Evolutionary conservation across 2,329 filamentous ascomycete genomes (phyloP).

Genomic region (Ophiognomonia clavigignenti-juglandacearum): DNA sequence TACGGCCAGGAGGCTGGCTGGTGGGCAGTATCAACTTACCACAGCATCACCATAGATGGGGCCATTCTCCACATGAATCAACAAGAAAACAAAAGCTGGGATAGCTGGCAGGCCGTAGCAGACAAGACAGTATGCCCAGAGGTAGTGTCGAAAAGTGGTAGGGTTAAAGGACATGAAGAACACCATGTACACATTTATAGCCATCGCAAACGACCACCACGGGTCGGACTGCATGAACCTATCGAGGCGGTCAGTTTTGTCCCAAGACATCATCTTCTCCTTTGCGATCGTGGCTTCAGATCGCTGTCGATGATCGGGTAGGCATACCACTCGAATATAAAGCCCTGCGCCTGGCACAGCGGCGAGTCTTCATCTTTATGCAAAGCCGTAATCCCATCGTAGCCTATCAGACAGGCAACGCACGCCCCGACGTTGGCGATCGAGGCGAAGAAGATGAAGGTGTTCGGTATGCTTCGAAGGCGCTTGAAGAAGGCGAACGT

Average conservation of each 20-base stretch:
- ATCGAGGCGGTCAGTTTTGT: neutral
- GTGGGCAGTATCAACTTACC: constrained; percentile 29
- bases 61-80: constrained; percentile 39
- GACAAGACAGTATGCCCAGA: constrained; percentile 64
- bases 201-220: constrained; percentile 78
- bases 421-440: constrained; percentile 56
- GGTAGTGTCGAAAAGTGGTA: constrained; percentile 66
- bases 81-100: constrained; percentile 61
- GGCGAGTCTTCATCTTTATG: constrained; percentile 34
- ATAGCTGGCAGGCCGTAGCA: constrained; percentile 70
- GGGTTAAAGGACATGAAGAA: constrained; percentile 57
- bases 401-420: constrained; percentile 66
- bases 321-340: constrained; percentile 63
- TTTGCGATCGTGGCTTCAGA: too few relatives aligned
- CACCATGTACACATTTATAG: constrained; percentile 71
- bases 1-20: neutral
- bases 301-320: neutral
- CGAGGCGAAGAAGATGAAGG: constrained; percentile 58
- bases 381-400: constrained; percentile 55
- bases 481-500: constrained; percentile 46
- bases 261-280: too few relatives aligned
- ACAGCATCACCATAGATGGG: constrained; percentile 53
- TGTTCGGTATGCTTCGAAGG: constrained; percentile 55
- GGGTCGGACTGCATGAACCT: constrained; percentile 77
- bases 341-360: constrained; percentile 58